Base-by-base conservation (phyloP, 768 basidiomycete genomes). In the Lyophyllum decastes region DNA sequence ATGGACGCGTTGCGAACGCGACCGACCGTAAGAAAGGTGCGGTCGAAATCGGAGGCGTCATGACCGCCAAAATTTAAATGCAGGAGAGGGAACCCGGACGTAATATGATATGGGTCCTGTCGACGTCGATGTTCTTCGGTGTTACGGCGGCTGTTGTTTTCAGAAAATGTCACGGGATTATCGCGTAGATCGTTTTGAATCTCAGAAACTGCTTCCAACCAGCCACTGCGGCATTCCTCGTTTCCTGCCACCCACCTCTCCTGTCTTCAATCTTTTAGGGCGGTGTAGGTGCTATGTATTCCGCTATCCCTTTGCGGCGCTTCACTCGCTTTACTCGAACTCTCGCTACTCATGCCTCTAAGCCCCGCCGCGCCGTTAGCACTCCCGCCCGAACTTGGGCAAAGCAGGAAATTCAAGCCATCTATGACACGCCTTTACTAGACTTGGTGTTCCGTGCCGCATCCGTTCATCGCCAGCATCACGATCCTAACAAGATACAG, bases 401-500 rank as follows among this genome's bases (percentile, higher is more conserved):
- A 24, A 86, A 84, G 65, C 73, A 81, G 26, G 93, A 97, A 73
- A 89, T 98, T 55, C 88, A 94, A 69, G 72, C 81, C 52, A 88
- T 98, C 54, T 98, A 92, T 68, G 86, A 97, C 71, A 79, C 80
- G 4, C 92, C 96, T 7, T 72, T 98, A 51, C 83, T 98, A 65
- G 91, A 95, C 45, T 87, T 96, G 53, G 87, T 96, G 59, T 98
- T 90, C 72, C 84, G 86, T 50, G 89, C 96, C 34, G 92, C 94
- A 14, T 72, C 83, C 2, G 82, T 95, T 11, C 96, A 98, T 72
- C 81, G 95, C 62, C 82, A 88, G 67, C 79, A 90, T 71, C 94
- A 97, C 64, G 90, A 95, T 74, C 88, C 95, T 30, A 81, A 74
- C 64, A 94, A 97, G 78, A 86, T 98, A 27, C 96, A 98, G 74